phyloP scores from a whole-genome alignment of 805 yeast genomes.

The Zygosaccharomyces siamensis region DNA sequence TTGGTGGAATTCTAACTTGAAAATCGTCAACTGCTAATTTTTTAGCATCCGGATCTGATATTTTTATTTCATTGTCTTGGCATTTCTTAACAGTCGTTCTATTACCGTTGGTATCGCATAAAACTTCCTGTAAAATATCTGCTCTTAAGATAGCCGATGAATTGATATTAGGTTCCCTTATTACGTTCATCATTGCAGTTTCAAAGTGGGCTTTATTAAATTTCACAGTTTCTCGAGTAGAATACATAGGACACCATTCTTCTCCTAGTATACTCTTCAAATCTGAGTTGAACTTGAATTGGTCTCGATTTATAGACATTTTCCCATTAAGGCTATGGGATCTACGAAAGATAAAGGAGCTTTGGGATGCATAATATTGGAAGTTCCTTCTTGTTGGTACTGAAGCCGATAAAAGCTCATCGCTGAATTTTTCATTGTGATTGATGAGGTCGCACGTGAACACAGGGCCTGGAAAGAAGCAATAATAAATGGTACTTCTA shows the following conservation, averaged over 20 bases:
- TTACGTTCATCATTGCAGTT: slow-evolving; percentile 72
- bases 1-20: slow-evolving; percentile 34
- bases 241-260: slow-evolving; percentile 30
- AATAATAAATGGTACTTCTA: too few relatives aligned
- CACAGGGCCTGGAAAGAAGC: background rate
- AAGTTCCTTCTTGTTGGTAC: background rate
- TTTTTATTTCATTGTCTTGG: slow-evolving; percentile 11
- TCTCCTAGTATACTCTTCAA: slow-evolving; percentile 26
- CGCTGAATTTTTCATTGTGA: slow-evolving; percentile 1
- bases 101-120: slow-evolving; percentile 34
- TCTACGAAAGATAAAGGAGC: background rate
- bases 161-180: slow-evolving; percentile 81
- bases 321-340: background rate
- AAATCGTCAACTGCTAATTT: slow-evolving; percentile 40
- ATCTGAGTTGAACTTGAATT: slow-evolving; percentile 18
- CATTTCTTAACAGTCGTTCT: slow-evolving; percentile 7
- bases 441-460: background rate
- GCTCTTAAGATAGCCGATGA: slow-evolving; percentile 89
- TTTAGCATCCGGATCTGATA: slow-evolving; percentile 24
- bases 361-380: background rate
- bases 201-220: slow-evolving; percentile 50
- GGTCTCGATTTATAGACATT: slow-evolving; percentile 13
- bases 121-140: slow-evolving; percentile 59
- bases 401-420: background rate
- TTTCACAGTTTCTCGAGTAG: slow-evolving; percentile 18